These are phyloP conservation scores for Endotrypanum monterogeii DNA, from an alignment of 208 protist species.

Conservation along the genomic window DNA sequence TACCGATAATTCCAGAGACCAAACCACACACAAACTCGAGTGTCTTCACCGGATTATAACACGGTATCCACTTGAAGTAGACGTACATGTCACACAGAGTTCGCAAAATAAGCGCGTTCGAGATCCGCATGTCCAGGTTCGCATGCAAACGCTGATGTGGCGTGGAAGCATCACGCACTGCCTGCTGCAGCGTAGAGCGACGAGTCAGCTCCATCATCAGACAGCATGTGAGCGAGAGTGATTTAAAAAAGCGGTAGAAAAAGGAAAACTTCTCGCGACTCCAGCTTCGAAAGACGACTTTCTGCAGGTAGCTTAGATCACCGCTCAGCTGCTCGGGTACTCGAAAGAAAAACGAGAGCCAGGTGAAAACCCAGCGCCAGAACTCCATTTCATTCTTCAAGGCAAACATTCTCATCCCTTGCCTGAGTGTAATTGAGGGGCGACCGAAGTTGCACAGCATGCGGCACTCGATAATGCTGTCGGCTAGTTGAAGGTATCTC, in stretches of 20 bases:
- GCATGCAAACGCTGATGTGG: slow-evolving; percentile 31
- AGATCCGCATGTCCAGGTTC: slow-evolving; percentile 37
- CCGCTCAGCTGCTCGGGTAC: slow-evolving; percentile 82
- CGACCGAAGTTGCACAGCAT: slow-evolving; percentile 90
- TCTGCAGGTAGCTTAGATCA: slow-evolving; percentile 86
- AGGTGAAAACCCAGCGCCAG: slow-evolving; percentile 56
- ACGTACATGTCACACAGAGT: slow-evolving; percentile 88
- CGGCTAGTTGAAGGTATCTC: slow-evolving; percentile 48
- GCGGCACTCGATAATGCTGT: slow-evolving; percentile 82
- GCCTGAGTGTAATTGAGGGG: slow-evolving; percentile 48
- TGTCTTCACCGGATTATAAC: slow-evolving; percentile 72
- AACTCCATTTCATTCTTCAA: slow-evolving; percentile 29
- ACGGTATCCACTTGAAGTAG: slow-evolving; percentile 90
- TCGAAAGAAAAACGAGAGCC: slow-evolving; percentile 63
- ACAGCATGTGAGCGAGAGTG: slow-evolving; percentile 75
- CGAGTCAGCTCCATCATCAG: slow-evolving; percentile 54
- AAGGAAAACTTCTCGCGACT: slow-evolving; percentile 65
- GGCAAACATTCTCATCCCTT: slow-evolving; percentile 37
- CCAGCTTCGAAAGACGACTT: slow-evolving; percentile 77
- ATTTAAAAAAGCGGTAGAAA: slow-evolving; percentile 91
- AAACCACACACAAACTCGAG: slow-evolving; percentile 72
- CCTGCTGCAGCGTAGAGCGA: slow-evolving; percentile 17
- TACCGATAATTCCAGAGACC: slow-evolving; percentile 69
- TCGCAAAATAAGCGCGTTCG: slow-evolving; percentile 62
- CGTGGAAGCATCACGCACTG: slow-evolving; percentile 14